phyloP scores from a whole-genome alignment of 352 stramenopile species.

The Phytophthora lateralis region DNA sequence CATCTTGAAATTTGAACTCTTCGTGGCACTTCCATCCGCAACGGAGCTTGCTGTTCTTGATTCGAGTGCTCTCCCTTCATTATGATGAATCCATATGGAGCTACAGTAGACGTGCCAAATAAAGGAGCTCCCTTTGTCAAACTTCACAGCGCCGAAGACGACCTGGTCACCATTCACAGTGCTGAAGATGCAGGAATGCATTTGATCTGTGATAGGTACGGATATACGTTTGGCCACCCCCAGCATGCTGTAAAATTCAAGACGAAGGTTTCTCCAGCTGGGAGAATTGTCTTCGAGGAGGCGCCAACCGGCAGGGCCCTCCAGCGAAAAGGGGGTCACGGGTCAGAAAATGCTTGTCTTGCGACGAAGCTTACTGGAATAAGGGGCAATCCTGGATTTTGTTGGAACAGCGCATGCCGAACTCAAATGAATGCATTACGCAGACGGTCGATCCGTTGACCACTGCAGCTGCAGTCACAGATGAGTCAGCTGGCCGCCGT shows the following conservation, averaged over 20 bases:
- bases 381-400: background rate
- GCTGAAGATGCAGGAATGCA: background rate
- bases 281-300: no score
- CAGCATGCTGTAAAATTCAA: no score
- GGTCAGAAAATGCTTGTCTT: no score
- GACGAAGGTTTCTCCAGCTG: no score
- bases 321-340: no score
- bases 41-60: background rate
- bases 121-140: background rate
- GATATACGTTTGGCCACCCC: background rate
- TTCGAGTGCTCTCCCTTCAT: background rate
- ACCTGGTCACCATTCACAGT: background rate
- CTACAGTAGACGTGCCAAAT: background rate
- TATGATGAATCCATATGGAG: background rate
- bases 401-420: background rate
- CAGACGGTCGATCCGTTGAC: background rate
- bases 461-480: background rate
- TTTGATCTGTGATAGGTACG: background rate
- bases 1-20: slow-evolving; percentile 1
- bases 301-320: no score
- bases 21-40: background rate
- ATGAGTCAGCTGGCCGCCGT: background rate
- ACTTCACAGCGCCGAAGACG: background rate
- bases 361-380: no score
- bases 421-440: background rate